Percentiles rank a stretch among this genome's conserved stretches.
Evolutionary conservation across 1,284 basidiomycete species (phyloP).

Genomic region (Ceratobasidium sp.): DNA sequence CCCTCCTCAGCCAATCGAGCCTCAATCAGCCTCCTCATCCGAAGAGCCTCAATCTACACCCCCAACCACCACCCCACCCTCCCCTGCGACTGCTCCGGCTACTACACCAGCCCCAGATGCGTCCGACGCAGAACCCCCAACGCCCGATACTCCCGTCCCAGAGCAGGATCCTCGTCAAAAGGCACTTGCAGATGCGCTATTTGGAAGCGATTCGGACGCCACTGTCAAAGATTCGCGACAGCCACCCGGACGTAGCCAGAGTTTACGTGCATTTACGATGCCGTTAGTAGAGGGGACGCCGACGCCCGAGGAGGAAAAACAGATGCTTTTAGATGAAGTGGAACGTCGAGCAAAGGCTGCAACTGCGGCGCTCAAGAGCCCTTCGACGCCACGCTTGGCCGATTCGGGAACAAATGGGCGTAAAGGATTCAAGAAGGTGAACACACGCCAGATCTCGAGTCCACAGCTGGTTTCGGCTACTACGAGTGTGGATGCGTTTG

Average conservation of each 20-base stretch:
- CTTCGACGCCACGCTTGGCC: slow-evolving; percentile 28
- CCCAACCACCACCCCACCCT: slow-evolving; percentile 28
- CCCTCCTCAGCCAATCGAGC: slow-evolving; percentile 25
- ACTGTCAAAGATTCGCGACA: slow-evolving; percentile 32
- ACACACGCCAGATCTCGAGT: slow-evolving; percentile 77
- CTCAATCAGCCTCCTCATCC: slow-evolving; percentile 40
- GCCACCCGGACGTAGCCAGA: slow-evolving; percentile 31
- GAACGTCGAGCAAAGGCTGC: slow-evolving; percentile 48
- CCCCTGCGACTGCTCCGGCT: background rate
- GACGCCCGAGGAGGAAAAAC: slow-evolving; percentile 14
- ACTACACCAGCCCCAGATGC: background rate
- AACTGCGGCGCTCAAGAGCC: slow-evolving; percentile 50
- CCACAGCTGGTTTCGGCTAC: slow-evolving; percentile 80
- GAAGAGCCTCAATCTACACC: slow-evolving; percentile 45
- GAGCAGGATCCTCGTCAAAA: slow-evolving; percentile 64
- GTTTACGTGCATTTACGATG: slow-evolving; percentile 39
- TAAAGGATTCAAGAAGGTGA: slow-evolving; percentile 66
- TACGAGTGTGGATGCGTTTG: slow-evolving; percentile 80
- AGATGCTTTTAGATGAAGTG: slow-evolving; percentile 47
- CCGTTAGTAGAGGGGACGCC: slow-evolving; percentile 15
- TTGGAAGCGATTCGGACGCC: slow-evolving; percentile 60
- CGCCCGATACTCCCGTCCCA: slow-evolving; percentile 44
- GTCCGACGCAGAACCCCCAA: slow-evolving; percentile 12
- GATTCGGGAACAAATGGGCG: slow-evolving; percentile 58
- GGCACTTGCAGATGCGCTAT: slow-evolving; percentile 79